Base-by-base conservation (phyloP, 257 asterid genomes). In the Nicotiana attenuata region DNA sequence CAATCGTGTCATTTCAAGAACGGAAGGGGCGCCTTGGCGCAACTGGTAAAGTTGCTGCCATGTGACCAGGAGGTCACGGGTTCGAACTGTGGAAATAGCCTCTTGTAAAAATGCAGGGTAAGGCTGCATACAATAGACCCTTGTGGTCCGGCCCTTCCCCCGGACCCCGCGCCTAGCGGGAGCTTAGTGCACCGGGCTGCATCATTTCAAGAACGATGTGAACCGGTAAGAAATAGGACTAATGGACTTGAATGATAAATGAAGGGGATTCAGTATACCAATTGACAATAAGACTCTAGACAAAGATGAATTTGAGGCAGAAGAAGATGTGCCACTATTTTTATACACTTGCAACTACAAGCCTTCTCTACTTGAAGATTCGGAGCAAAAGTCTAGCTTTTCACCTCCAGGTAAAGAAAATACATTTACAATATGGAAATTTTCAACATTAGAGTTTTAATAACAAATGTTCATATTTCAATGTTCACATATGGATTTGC, bases 311-410 rank as follows among this genome's bases (percentile, higher is more conserved):
- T 81, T 90, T 64, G 89, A 87, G 79, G 82, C 87, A 4, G 90
- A 87, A 45, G 92, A 86, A 81, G 85, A 85, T 65, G 81, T 87
- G 81, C 93, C 92, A 10, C 86, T 89, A 35, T 88, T 89, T 81
- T 50, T 85, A 66, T 88, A 82, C 83, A 88, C 90, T 24, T 66
- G 53, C 81, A 84, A 83, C 45, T 59, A 61, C 78, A 88, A 86
- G 82, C 82, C 88, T 56, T 78, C 68, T 86, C 78, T 85, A 56
- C 31, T 81, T 81, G 80, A 57, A 45, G 82, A 77, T 31, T 85
- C 80, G 13, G 81, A 78, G 67, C 76, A 69, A 73, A 83, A 50
- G 17, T 78, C 65, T 28, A 83, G 67, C 79, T 52, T 17, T 77
- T 55, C 87, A 24, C 17, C 83, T 77, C 77, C 84, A 86, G 91